A percentile compares a stretch with the other conserved stretches of the same genome.
These are phyloP conservation scores for Poa annua DNA, from an alignment of 176 grass and related monocot genomes.

Conservation along the genomic window DNA sequence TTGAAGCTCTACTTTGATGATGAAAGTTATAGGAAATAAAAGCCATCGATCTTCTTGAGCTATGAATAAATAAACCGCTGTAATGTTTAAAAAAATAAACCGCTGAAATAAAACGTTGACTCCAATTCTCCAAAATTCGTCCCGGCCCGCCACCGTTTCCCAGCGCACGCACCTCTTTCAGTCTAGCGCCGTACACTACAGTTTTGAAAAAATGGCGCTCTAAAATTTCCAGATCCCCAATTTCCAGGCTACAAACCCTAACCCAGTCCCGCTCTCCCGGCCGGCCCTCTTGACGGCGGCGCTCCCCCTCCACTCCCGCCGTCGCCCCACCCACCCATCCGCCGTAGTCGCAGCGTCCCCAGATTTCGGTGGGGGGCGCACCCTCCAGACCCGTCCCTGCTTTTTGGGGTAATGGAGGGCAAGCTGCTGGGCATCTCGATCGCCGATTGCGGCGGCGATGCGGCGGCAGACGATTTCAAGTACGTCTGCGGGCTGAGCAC, in stretches of 20 bases:
- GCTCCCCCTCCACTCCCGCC: not conserved
- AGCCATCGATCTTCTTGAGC: too few relatives aligned
- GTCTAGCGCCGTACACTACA: not conserved
- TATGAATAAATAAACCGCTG: too few relatives aligned
- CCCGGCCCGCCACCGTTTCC: too few relatives aligned
- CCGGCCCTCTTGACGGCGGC: not conserved
- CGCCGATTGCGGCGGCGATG: not conserved
- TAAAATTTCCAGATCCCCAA: slow-evolving; percentile 14
- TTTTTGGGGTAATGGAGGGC: slow-evolving; percentile 36
- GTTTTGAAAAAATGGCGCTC: slow-evolving; percentile 18
- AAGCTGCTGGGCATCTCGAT: not conserved
- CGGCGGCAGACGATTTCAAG: slow-evolving; percentile 58
- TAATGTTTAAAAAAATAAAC: too few relatives aligned
- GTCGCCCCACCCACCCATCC: not conserved
- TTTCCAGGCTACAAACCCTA: not conserved
- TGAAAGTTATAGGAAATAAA: too few relatives aligned
- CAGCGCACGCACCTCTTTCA: not conserved
- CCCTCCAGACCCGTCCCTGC: not conserved
- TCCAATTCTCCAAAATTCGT: too few relatives aligned
- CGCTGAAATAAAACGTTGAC: too few relatives aligned
- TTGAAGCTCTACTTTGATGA: too few relatives aligned
- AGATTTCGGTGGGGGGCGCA: not conserved
- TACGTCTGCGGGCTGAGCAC: slow-evolving; percentile 80
- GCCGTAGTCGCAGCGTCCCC: not conserved
- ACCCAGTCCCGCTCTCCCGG: not conserved